phyloP scores from a whole-genome alignment of 306 rosid genomes.

The Calophaca sinica region DNA sequence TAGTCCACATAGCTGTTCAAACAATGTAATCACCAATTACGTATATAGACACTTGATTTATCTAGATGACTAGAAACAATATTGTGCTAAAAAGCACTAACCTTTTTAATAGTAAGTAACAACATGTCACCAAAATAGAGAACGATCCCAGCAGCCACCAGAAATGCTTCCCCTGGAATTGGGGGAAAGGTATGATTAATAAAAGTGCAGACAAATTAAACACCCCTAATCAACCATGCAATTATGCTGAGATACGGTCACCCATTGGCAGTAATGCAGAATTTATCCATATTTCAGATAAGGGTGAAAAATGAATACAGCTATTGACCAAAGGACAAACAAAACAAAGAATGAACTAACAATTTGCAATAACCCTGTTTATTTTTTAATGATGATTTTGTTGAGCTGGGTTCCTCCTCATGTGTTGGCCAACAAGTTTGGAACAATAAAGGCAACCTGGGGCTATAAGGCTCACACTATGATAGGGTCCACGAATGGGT shows the following conservation, averaged over 20 bases:
- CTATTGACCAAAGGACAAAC: conserved; percentile 26
- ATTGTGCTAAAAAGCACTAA: conserved; percentile 43
- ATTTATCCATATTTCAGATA: conserved; percentile 28
- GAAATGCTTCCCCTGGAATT: conserved; percentile 78
- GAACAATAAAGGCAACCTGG: too few relatives aligned
- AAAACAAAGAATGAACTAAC: conserved; percentile 3
- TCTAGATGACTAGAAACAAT: conserved; percentile 19
- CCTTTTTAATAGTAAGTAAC: conserved; percentile 74
- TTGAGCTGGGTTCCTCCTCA: not conserved
- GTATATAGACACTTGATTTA: conserved; percentile 30
- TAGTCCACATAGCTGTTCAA: conserved; percentile 65
- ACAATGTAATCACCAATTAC: conserved; percentile 45
- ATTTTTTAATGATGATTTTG: not conserved
- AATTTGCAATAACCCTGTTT: not conserved
- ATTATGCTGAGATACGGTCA: conserved; percentile 17
- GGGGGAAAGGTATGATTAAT: conserved; percentile 24
- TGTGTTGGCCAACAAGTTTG: too few relatives aligned
- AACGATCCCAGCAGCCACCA: conserved; percentile 84
- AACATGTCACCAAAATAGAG: conserved; percentile 94
- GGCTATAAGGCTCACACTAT: too few relatives aligned
- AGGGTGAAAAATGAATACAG: conserved; percentile 8
- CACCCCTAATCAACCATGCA: conserved; percentile 13
- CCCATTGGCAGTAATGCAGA: conserved; percentile 2
- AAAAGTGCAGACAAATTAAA: conserved; percentile 30
- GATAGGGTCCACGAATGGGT: too few relatives aligned